phyloP scores from a whole-genome alignment of 768 basidiomycete genomes.

The Pleurotus cornucopiae region DNA sequence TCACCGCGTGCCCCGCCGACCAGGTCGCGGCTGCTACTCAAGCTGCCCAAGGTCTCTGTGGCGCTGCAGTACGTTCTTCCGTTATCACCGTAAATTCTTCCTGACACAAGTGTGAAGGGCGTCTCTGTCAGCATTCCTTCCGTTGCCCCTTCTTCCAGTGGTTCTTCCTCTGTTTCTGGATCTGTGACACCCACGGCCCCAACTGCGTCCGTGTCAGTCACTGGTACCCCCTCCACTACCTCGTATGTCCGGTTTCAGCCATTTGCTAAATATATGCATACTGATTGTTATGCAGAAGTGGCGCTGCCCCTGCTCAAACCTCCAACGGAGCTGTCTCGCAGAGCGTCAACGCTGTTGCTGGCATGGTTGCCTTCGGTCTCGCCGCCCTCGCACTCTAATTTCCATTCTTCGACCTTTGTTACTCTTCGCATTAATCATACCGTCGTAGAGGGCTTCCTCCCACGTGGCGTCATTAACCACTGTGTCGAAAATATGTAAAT shows the following conservation, averaged over 20 bases:
- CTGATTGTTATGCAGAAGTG: no score
- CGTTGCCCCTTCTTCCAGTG: neutral
- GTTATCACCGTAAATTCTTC: neutral
- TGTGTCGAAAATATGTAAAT: no score
- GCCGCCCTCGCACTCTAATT: conserved; percentile 4
- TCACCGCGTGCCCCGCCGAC: conserved; percentile 16
- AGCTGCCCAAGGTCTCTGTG: conserved; percentile 5
- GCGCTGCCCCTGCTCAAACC: no score
- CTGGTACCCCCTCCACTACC: neutral
- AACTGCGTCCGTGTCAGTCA: neutral
- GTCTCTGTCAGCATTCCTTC: conserved; percentile 5
- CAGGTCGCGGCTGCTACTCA: conserved; percentile 17
- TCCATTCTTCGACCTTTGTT: no score
- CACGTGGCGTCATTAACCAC: no score
- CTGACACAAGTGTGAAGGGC: neutral
- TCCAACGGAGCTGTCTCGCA: neutral
- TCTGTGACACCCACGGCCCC: neutral
- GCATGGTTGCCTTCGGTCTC: conserved; percentile 1
- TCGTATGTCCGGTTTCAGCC: no score
- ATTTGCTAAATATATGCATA: no score
- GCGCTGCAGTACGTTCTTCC: neutral
- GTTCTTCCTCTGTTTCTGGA: neutral
- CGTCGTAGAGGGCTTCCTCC: no score
- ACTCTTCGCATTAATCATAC: no score
- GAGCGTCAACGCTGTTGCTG: conserved; percentile 6